Percentiles rank a stretch among this genome's conserved stretches.
Conservation (phyloP, 768 basidiomycete genomes). For the Daedalea quercina region DNA sequence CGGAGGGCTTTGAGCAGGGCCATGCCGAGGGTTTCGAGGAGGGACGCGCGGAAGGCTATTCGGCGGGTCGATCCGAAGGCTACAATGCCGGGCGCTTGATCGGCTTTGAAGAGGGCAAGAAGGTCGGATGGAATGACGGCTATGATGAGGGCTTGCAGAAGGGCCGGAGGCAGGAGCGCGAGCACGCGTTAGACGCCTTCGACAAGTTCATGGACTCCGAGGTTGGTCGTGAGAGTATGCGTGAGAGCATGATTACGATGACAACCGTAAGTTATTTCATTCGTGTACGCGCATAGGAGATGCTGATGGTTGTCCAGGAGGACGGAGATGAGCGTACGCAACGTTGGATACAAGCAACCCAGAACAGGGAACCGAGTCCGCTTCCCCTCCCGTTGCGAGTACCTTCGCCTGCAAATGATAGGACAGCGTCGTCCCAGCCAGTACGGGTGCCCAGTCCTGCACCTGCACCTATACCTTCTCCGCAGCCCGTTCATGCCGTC, state of each 20-base stretch:
- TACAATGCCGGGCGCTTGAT: constrained; percentile 16
- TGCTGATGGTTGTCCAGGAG: not conserved
- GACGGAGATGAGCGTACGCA: constrained; percentile 13
- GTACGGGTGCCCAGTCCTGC: not conserved
- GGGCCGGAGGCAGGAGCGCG: constrained; percentile 44
- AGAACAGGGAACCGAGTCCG: constrained; percentile 10
- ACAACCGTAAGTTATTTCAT: constrained; percentile 3
- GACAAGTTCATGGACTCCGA: constrained; percentile 43
- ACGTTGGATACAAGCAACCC: constrained; percentile 14
- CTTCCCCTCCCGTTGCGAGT: constrained; percentile 4
- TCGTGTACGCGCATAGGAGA: not conserved
- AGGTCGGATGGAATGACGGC: constrained; percentile 29
- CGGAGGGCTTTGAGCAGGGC: constrained; percentile 43
- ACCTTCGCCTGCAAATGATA: not conserved
- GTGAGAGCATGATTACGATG: constrained; percentile 8
- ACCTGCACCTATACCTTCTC: constrained; percentile 4
- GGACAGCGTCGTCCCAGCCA: not conserved
- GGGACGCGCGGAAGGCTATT: constrained; percentile 35
- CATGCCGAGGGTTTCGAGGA: constrained; percentile 35
- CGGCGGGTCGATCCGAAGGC: constrained; percentile 27
- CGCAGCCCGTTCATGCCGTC: constrained; percentile 10
- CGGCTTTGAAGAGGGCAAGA: constrained; percentile 27
- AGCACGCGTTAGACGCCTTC: constrained; percentile 49
- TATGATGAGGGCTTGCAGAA: constrained; percentile 29
- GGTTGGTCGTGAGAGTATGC: constrained; percentile 25